Conservation (phyloP, 768 basidiomycete species). For the Jaapia argillacea region DNA sequence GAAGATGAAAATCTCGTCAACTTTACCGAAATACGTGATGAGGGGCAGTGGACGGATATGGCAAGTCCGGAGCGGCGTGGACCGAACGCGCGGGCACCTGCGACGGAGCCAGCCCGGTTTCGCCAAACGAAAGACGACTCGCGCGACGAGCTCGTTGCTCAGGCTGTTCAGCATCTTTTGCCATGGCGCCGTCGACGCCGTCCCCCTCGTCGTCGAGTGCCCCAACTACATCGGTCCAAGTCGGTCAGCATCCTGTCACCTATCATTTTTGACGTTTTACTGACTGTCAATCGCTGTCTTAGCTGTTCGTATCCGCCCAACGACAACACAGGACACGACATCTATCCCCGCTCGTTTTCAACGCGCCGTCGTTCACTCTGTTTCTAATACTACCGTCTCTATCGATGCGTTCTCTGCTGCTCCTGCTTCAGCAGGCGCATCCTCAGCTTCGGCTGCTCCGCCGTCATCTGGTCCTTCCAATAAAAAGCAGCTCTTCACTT, state of each 20-base stretch:
- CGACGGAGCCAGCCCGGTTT: too few species aligned
- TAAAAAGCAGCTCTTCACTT: conserved; percentile 83
- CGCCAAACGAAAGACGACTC: too few species aligned
- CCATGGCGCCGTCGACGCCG: conserved; percentile 35
- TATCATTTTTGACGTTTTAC: conserved; percentile 2
- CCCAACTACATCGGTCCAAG: conserved; percentile 86
- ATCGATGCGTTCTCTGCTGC: conserved; percentile 62
- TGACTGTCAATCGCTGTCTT: conserved; percentile 13
- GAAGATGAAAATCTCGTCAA: too few species aligned
- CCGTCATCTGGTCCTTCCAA: conserved; percentile 33
- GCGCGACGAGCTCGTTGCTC: too few species aligned
- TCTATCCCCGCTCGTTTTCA: conserved; percentile 94
- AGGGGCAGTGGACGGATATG: too few species aligned
- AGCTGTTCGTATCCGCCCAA: conserved; percentile 89
- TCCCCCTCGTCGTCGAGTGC: conserved; percentile 53
- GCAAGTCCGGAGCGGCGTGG: too few species aligned
- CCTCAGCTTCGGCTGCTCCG: conserved; percentile 33
- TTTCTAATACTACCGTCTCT: conserved; percentile 64
- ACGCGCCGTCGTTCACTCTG: conserved; percentile 75
- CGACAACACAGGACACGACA: conserved; percentile 71
- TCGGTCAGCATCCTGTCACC: conserved; percentile 72
- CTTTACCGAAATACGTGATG: too few species aligned
- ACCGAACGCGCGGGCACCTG: too few species aligned
- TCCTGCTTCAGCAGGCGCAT: conserved; percentile 38
- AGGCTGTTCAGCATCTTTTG: too few species aligned